phyloP scores from a whole-genome alignment of 257 asterid genomes.

The Lycium barbarum region DNA sequence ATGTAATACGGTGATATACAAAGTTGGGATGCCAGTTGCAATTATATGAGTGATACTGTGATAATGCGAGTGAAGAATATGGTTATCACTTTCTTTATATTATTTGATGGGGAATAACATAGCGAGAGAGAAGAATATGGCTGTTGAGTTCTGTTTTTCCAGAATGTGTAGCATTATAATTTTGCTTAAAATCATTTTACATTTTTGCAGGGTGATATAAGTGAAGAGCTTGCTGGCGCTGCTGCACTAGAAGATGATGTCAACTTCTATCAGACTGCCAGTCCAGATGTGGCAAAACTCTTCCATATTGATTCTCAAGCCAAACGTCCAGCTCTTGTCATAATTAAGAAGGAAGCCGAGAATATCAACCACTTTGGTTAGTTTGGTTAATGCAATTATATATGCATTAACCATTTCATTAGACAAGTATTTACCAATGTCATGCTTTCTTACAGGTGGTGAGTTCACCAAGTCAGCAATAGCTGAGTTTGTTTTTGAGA shows the following conservation, averaged over 20 bases:
- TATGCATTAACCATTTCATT: constrained; percentile 7
- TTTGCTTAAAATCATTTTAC: constrained; percentile 7
- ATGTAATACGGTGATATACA: neutral
- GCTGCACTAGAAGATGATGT: constrained; percentile 85
- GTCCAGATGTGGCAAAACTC: constrained; percentile 75
- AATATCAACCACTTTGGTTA: constrained; percentile 76
- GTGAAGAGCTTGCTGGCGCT: constrained; percentile 80
- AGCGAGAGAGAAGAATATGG: neutral
- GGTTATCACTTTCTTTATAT: neutral
- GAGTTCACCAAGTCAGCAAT: constrained; percentile 78
- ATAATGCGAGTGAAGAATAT: constrained; percentile 3
- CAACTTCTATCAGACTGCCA: constrained; percentile 81
- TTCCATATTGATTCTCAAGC: constrained; percentile 78
- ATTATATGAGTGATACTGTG: constrained; percentile 6
- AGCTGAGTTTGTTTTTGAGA: constrained; percentile 77
- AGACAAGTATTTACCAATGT: constrained; percentile 7
- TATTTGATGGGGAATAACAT: neutral
- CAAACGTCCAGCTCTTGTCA: constrained; percentile 82
- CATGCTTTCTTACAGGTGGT: constrained; percentile 56
- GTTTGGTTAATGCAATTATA: constrained; percentile 38
- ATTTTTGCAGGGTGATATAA: constrained; percentile 69
- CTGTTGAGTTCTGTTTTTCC: neutral
- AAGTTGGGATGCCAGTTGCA: neutral
- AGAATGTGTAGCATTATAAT: neutral
- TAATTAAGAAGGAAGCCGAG: constrained; percentile 86